A percentile compares a stretch with the other conserved stretches of the same genome.
These are phyloP conservation scores for Xylaria sp. DNA, from an alignment of 2,329 filamentous ascomycete genomes.

Conservation along the genomic window DNA sequence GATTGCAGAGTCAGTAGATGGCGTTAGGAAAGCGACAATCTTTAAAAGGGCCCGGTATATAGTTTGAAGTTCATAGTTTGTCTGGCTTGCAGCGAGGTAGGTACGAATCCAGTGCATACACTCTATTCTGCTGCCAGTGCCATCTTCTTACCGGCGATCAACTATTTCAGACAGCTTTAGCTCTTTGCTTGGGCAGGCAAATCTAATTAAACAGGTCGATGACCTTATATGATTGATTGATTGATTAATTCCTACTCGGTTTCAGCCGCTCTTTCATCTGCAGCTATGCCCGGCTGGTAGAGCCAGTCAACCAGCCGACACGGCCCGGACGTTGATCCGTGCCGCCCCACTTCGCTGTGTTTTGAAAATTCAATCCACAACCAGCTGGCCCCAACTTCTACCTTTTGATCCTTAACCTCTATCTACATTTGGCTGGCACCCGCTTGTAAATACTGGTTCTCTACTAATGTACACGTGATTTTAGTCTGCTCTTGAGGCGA, in stretches of 20 bases:
- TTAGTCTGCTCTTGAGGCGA: no score
- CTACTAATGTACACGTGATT: no score
- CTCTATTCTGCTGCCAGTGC: neutral
- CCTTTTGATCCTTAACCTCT: no score
- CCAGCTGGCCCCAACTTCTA: no score
- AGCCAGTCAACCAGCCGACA: slow-evolving; percentile 18
- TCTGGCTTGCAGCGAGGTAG: neutral
- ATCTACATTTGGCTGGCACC: no score
- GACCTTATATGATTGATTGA: slow-evolving; percentile 6
- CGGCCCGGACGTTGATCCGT: slow-evolving; percentile 5
- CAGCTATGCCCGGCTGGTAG: slow-evolving; percentile 13
- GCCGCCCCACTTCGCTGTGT: slow-evolving; percentile 12
- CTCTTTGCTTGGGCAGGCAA: neutral
- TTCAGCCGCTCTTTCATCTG: slow-evolving; percentile 16
- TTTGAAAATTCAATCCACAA: no score
- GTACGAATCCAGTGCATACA: neutral
- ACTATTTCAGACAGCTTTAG: slow-evolving; percentile 1
- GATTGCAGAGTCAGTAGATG: no score
- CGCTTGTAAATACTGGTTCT: no score
- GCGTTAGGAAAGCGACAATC: neutral
- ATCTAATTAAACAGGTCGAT: no score
- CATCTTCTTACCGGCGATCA: neutral
- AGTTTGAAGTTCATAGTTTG: no score
- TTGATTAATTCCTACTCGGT: slow-evolving; percentile 13
- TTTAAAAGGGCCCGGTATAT: neutral